Percentiles rank a stretch among this genome's conserved stretches.
These are phyloP conservation scores for Penicillium canariense DNA, from an alignment of 495 filamentous ascomycete genomes.

Conservation along the genomic window DNA sequence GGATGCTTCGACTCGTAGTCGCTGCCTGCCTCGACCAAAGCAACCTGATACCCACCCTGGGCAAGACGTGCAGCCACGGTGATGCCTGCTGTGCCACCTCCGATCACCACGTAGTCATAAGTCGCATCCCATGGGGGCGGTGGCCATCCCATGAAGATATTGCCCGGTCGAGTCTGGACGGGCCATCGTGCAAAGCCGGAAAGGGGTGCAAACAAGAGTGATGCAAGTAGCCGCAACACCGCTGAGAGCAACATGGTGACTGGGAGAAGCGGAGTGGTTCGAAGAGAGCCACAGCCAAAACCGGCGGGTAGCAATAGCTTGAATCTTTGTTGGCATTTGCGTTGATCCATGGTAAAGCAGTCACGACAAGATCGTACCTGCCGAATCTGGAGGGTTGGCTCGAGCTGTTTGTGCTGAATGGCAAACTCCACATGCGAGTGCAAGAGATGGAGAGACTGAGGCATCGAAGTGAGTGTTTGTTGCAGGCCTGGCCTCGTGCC, in stretches of 20 bases:
- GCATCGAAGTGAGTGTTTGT: no score
- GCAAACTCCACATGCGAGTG: no score
- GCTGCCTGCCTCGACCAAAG: constrained; percentile 58
- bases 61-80: constrained; percentile 45
- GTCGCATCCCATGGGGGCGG: constrained; percentile 3
- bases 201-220: background rate
- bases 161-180: background rate
- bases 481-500: no score
- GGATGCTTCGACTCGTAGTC: constrained; percentile 50
- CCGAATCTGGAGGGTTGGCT: background rate
- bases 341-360: background rate
- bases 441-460: no score
- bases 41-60: constrained; percentile 34
- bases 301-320: background rate
- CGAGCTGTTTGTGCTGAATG: no score
- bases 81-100: constrained; percentile 52
- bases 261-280: no score
- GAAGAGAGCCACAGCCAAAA: background rate
- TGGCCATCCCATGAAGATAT: constrained; percentile 1
- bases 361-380: background rate
- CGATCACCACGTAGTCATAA: constrained; percentile 54
- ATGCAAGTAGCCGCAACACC: background rate
- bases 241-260: constrained; percentile 6
- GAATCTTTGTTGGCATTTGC: no score
- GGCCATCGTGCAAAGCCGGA: background rate